These are phyloP conservation scores for Oidiodendron maius DNA, from an alignment of 495 filamentous ascomycete genomes.

Conservation along the genomic window DNA sequence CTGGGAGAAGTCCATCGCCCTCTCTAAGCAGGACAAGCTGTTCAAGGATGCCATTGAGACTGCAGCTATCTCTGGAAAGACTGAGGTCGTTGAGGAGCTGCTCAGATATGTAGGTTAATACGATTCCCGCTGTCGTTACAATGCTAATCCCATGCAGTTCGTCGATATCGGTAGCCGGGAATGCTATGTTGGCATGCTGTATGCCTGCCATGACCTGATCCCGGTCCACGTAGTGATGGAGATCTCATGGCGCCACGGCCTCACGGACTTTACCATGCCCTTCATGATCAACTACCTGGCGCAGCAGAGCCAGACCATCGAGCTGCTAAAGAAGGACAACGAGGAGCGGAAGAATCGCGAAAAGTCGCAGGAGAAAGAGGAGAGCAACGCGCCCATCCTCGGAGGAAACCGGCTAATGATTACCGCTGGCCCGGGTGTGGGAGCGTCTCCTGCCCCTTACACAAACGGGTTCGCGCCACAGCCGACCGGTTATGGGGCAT, in stretches of 20 bases:
- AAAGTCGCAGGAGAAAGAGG: constrained; percentile 76
- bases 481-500: constrained; percentile 62
- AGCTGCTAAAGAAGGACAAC: constrained; percentile 87
- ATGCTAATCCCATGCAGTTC: constrained; percentile 65
- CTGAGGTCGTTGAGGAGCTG: constrained; percentile 90
- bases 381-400: constrained; percentile 90
- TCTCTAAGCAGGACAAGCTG: constrained; percentile 98
- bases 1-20: constrained; percentile 98
- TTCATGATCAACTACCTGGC: constrained; percentile 98
- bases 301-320: constrained; percentile 82
- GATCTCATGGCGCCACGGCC: constrained; percentile 92
- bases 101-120: constrained; percentile 82
- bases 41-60: constrained; percentile 99
- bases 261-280: constrained; percentile 97
- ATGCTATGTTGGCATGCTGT: constrained; percentile 98
- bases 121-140: too few relatives aligned
- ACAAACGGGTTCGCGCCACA: constrained; percentile 79
- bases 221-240: constrained; percentile 88
- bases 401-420: constrained; percentile 92
- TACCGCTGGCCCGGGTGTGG: constrained; percentile 75
- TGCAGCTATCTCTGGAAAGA: constrained; percentile 86
- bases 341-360: constrained; percentile 93
- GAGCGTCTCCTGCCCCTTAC: constrained; percentile 55
- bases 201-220: constrained; percentile 97
- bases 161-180: constrained; percentile 98